Percentiles rank a stretch among this genome's conserved stretches.
phyloP scores from a whole-genome alignment of 129 eudicot genomes.

The Erigeron canadensis region DNA sequence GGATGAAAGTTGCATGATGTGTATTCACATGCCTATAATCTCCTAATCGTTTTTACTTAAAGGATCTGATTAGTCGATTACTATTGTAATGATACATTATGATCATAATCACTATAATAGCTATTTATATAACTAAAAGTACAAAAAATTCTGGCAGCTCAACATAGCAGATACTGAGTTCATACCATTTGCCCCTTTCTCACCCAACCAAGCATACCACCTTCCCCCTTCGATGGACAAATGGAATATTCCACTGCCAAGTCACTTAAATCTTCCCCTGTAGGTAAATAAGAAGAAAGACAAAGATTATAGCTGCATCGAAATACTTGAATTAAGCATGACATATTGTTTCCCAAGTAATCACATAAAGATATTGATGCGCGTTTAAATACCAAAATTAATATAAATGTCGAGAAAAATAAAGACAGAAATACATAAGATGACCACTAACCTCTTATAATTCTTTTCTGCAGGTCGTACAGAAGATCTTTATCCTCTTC shows the following conservation, averaged over 20 bases:
- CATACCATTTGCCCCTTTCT: slow-evolving; percentile 97
- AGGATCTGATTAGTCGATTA: background rate
- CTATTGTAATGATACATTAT: background rate
- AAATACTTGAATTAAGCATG: background rate
- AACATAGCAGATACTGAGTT: slow-evolving; percentile 4
- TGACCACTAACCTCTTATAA: slow-evolving; percentile 43
- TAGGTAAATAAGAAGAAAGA: slow-evolving; percentile 13
- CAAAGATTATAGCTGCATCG: background rate
- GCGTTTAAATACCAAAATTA: background rate
- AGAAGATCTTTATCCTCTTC: slow-evolving; percentile 60
- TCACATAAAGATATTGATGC: background rate
- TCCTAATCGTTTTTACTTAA: background rate
- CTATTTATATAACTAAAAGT: background rate
- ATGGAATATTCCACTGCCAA: slow-evolving; percentile 82
- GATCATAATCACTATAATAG: background rate
- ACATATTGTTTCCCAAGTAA: background rate
- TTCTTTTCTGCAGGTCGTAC: slow-evolving; percentile 67
- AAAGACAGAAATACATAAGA: background rate
- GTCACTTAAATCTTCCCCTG: slow-evolving; percentile 94
- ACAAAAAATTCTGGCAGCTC: no score
- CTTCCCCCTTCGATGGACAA: slow-evolving; percentile 90
- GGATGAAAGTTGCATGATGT: background rate
- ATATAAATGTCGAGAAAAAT: background rate
- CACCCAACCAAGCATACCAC: slow-evolving; percentile 99
- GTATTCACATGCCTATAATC: background rate